Percentiles rank a stretch among this genome's conserved stretches.
Evolutionary conservation across 495 filamentous ascomycete genomes (phyloP).

Genomic region (Penicillium silybi): DNA sequence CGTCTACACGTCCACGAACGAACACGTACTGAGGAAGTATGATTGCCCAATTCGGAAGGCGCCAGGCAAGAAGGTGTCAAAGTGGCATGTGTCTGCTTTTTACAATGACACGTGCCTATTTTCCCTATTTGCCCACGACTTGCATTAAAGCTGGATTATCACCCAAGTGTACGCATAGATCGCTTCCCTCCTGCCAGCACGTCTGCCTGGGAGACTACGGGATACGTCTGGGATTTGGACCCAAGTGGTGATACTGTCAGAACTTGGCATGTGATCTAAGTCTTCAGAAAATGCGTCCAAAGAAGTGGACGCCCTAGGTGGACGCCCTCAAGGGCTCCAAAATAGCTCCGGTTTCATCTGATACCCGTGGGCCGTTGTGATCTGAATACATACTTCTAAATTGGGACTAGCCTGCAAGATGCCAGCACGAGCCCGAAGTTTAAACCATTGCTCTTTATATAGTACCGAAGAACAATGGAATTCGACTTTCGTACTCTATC

Average conservation of each 20-base stretch:
- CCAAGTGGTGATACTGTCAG: background rate
- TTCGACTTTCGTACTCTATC: too few relatives aligned
- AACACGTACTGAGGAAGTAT: background rate
- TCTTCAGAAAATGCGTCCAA: background rate
- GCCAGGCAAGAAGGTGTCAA: too few relatives aligned
- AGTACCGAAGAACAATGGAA: background rate
- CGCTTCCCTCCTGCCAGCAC: background rate
- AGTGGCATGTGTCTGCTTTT: background rate
- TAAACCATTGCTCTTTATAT: background rate
- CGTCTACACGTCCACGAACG: background rate
- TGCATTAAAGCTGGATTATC: background rate
- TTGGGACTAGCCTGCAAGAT: background rate
- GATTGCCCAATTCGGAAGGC: background rate
- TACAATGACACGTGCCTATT: background rate
- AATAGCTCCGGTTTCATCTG: background rate
- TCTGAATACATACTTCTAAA: background rate
- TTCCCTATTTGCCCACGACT: background rate
- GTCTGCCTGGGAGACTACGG: background rate
- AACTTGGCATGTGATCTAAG: background rate
- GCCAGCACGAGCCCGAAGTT: background rate
- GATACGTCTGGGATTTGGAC: background rate
- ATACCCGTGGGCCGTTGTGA: background rate
- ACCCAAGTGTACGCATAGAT: background rate
- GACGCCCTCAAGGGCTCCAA: too few relatives aligned
- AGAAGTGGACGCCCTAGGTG: background rate